phyloP scores from a whole-genome alignment of 2,329 filamentous ascomycete species.

The Fusarium pseudoanthophilum region DNA sequence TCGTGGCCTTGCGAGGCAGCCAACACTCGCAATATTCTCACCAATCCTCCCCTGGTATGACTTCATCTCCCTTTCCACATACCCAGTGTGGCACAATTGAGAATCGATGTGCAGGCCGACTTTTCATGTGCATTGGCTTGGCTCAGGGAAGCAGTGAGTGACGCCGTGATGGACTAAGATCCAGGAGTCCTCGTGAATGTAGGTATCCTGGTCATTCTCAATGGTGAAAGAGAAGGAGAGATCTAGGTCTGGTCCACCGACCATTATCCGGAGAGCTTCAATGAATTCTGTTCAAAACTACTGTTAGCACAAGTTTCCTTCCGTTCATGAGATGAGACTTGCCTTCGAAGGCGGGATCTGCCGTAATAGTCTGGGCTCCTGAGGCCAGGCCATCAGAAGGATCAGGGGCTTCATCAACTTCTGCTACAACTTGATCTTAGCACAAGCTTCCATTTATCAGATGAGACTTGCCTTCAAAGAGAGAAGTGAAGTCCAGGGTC shows the following conservation, averaged over 20 bases:
- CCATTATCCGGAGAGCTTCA: not conserved
- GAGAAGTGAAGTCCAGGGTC: accelerated
- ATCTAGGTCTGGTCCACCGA: not conserved
- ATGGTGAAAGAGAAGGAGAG: not conserved
- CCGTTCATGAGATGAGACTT: not conserved
- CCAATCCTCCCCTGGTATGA: not conserved
- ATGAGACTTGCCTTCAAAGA: not conserved
- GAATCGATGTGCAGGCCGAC: accelerated
- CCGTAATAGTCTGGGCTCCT: not conserved
- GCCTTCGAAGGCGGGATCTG: not conserved
- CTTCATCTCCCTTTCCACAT: not conserved
- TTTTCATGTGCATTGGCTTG: not conserved
- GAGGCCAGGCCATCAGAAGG: not conserved
- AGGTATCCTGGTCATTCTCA: not conserved
- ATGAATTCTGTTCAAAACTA: accelerated
- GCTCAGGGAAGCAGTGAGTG: not conserved
- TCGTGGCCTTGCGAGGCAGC: too few species aligned
- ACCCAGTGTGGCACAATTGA: not conserved
- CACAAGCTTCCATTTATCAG: not conserved
- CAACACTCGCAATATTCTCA: not conserved
- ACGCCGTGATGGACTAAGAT: not conserved
- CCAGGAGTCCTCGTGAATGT: not conserved
- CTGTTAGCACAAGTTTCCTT: not conserved
- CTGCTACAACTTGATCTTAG: not conserved
- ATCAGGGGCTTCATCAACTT: not conserved